phyloP scores from a whole-genome alignment of 1,139 yeast species.

The Pneumocystis sp. region DNA sequence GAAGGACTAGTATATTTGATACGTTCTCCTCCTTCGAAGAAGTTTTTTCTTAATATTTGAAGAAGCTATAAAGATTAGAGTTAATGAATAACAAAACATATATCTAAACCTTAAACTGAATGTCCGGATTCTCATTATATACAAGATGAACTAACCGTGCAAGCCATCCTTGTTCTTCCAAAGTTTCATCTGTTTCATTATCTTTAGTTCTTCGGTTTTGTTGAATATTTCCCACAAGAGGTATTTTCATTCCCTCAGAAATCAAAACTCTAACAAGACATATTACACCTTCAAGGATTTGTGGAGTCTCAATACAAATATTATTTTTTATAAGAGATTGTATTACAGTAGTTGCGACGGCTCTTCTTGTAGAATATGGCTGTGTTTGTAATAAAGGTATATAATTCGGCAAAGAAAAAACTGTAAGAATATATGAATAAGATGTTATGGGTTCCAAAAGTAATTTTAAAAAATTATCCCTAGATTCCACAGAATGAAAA shows the following conservation, averaged over 20 bases:
- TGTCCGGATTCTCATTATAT: slow-evolving; percentile 35
- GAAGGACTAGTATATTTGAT: slow-evolving; percentile 62
- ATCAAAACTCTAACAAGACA: slow-evolving; percentile 27
- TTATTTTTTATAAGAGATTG: slow-evolving; percentile 22
- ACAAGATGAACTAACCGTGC: slow-evolving; percentile 57
- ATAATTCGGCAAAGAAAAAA: slow-evolving; percentile 25
- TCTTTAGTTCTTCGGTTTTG: slow-evolving; percentile 15
- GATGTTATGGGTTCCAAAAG: slow-evolving; percentile 44
- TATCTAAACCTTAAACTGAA: slow-evolving; percentile 28
- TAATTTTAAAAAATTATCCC: slow-evolving; percentile 38
- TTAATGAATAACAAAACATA: background rate
- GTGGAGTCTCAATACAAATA: slow-evolving; percentile 19
- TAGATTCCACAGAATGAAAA: slow-evolving; percentile 21
- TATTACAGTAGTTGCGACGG: slow-evolving; percentile 25
- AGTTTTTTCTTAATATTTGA: slow-evolving; percentile 38
- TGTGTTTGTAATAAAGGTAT: slow-evolving; percentile 26
- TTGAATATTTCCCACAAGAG: slow-evolving; percentile 4
- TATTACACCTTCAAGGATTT: slow-evolving; percentile 27
- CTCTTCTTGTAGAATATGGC: slow-evolving; percentile 25
- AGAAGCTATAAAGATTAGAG: slow-evolving; percentile 28
- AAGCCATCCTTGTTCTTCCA: slow-evolving; percentile 50
- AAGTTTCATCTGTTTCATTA: slow-evolving; percentile 19
- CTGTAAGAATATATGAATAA: slow-evolving; percentile 23
- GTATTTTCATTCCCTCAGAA: slow-evolving; percentile 17
- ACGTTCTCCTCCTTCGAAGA: slow-evolving; percentile 39